Percentiles rank a stretch among this genome's conserved stretches.
Evolutionary conservation across 1,284 basidiomycete species (phyloP).

Genomic region (Puccinia novopanici): DNA sequence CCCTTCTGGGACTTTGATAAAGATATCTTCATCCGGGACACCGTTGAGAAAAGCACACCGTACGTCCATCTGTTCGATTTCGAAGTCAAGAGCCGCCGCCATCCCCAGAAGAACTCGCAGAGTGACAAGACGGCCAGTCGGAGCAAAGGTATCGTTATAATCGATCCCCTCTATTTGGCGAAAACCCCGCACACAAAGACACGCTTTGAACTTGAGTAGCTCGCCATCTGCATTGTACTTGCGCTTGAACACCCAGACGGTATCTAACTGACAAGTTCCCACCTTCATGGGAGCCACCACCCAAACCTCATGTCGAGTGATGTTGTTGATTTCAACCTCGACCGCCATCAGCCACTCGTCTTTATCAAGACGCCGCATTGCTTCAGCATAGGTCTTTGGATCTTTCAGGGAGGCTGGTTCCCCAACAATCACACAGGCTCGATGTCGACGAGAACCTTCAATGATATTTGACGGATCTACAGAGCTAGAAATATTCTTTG

Average conservation of each 20-base stretch:
- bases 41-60: constrained; percentile 22
- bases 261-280: not conserved
- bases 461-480: too few relatives aligned
- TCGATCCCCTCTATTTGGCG: constrained; percentile 3
- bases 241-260: constrained; percentile 25
- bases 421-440: not conserved
- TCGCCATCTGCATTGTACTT: constrained; percentile 1
- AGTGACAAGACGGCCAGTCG: not conserved
- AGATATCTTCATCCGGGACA: too few relatives aligned
- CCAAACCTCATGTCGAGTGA: not conserved
- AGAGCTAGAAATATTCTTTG: not conserved
- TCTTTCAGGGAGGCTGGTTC: not conserved
- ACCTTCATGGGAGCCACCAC: not conserved
- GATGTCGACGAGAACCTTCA: not conserved
- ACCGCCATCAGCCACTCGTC: constrained; percentile 13
- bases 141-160: constrained; percentile 11
- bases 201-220: constrained; percentile 18
- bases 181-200: constrained; percentile 23
- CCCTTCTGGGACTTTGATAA: not conserved
- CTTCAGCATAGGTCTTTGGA: not conserved
- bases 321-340: not conserved
- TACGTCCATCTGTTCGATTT: constrained; percentile 28
- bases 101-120: not conserved
- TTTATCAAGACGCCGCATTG: too few relatives aligned
- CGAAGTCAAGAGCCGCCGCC: not conserved